Base-by-base conservation (phyloP, 2,329 filamentous ascomycete species). In the Sporothrix pallida region DNA sequence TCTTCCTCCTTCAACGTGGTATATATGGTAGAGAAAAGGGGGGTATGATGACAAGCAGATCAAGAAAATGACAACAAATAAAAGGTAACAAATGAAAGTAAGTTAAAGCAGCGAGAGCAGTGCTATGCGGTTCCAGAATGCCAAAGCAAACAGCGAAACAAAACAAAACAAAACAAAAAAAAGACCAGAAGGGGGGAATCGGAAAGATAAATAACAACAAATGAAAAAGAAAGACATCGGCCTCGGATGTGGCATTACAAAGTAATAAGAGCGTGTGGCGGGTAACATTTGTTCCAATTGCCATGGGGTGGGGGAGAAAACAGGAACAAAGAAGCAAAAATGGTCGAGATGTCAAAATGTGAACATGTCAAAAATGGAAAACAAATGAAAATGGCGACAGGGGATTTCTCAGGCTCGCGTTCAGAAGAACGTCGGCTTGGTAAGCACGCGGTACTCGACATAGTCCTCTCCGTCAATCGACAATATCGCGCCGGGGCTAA, bases 391-490 rank as follows among this genome's bases (percentile, higher is more conserved):
- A 48, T n/a, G 1, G 37, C 17, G 17, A 15, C 42, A 20, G 23
- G 78, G 12, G 23, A 26, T 26, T 26, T 2, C 5, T 5, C 42
- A 54, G 4, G 10, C 15, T n/a, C 23, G 3, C 5, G 12, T 7
- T 54, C 79, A 89, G 76, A 89, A 90, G 77, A 91, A 91, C 0
- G 84, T 86, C 0, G 88, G 88, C 80, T 90, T 91, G 0, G 87
- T 90, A 37, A 91, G 84, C 1, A 91, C 88, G 1, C 89, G 86
- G 76, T 91, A 91, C 79, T 91, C 89, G 48, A 91, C 88, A 75
- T 89, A 91, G 75, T 91, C 89, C 78, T 91, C 89, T 26, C 89
- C 89, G 74, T 91, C 88, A 74, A 91, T 91, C 67, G 83, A 90
- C 77, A 91, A 86, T 26, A 91, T 88, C 10, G 86, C 86, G 5